These are phyloP conservation scores for Cucurbita moschata DNA, from an alignment of 306 rosid species.

Conservation along the genomic window DNA sequence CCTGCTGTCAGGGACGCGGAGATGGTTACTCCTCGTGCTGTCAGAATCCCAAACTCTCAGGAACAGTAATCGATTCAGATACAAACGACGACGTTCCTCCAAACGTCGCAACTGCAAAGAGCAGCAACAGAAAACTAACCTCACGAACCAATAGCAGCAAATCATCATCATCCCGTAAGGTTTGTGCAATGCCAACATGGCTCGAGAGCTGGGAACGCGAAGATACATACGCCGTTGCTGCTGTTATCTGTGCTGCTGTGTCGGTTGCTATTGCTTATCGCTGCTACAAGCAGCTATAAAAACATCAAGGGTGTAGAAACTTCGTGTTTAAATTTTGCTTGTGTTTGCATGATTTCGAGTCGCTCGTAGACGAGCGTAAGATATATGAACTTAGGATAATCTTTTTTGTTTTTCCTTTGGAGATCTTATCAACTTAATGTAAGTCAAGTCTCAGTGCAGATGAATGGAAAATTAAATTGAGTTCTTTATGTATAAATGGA, in stretches of 20 bases:
- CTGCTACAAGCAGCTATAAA: constrained; percentile 54
- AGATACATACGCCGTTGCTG: constrained; percentile 71
- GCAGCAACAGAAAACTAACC: constrained; percentile 21
- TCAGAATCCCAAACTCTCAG: constrained; percentile 24
- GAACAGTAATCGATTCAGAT: constrained; percentile 20
- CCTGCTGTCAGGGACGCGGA: constrained; percentile 51
- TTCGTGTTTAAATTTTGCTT: neutral
- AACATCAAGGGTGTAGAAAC: neutral
- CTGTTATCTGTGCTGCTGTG: constrained; percentile 69
- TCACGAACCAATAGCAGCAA: constrained; percentile 36
- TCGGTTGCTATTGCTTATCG: constrained; percentile 69
- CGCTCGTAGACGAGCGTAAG: neutral
- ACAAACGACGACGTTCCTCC: constrained; percentile 22
- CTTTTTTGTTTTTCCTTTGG: neutral
- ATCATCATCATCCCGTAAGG: constrained; percentile 38
- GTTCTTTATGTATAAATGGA: neutral
- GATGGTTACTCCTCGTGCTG: constrained; percentile 25
- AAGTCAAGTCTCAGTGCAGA: neutral
- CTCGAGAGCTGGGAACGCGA: constrained; percentile 82
- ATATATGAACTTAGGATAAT: neutral
- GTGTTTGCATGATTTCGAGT: neutral
- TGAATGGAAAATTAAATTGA: constrained; percentile 2
- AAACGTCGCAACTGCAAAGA: constrained; percentile 22
- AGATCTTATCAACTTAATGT: neutral
- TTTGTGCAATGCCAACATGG: constrained; percentile 57